These are phyloP conservation scores for Tulasnella sp. DNA, from an alignment of 768 basidiomycete genomes.

Conservation along the genomic window DNA sequence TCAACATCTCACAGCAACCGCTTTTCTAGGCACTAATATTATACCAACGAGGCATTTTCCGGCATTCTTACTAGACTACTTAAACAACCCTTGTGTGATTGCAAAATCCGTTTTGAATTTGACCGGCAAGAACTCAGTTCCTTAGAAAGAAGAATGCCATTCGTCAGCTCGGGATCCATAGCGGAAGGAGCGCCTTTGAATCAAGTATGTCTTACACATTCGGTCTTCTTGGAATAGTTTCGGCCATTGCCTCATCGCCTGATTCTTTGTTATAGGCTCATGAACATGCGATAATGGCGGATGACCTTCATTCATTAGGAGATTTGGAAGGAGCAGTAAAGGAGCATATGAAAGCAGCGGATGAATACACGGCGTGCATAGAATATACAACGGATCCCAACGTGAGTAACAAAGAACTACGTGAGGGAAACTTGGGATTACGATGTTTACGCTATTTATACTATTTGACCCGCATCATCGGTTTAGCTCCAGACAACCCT, in stretches of 20 bases:
- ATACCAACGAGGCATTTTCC: background rate
- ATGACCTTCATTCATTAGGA: constrained; percentile 5
- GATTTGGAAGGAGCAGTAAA: constrained; percentile 26
- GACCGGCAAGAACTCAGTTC: no score
- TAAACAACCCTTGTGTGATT: no score
- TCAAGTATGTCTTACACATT: background rate
- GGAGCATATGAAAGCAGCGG: constrained; percentile 63
- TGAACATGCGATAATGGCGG: constrained; percentile 7
- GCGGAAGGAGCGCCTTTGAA: constrained; percentile 7
- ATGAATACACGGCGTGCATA: constrained; percentile 58
- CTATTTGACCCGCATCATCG: no score
- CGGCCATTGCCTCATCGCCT: background rate
- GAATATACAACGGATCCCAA: constrained; percentile 62
- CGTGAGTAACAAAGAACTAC: constrained; percentile 30
- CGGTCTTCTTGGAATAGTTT: background rate
- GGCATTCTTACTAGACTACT: background rate
- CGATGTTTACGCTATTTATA: background rate
- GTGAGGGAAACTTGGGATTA: background rate
- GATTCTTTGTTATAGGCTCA: constrained; percentile 8
- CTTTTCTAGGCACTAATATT: no score
- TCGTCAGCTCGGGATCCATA: constrained; percentile 1
- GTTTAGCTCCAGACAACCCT: constrained; percentile 66
- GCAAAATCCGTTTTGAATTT: no score
- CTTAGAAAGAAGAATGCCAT: background rate
- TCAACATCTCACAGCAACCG: no score